Conservation (phyloP, 495 filamentous ascomycete species). For the Rhypophila decipiens region DNA sequence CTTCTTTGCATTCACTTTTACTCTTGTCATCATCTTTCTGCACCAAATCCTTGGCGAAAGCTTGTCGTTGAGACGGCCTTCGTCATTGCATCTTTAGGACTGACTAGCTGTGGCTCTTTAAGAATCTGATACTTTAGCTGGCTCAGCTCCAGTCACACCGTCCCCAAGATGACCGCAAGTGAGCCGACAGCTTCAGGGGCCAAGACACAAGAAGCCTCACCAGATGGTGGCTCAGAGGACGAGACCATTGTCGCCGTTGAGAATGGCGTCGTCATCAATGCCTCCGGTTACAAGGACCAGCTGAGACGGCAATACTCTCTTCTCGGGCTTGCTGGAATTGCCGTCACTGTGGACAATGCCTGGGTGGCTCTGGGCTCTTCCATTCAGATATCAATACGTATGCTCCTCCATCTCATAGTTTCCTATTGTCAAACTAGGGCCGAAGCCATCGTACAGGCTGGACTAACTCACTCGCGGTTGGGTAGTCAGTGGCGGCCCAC, state of each 20-base stretch:
- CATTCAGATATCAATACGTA: slow-evolving; percentile 48
- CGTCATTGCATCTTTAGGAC: too few species aligned
- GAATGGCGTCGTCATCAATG: slow-evolving; percentile 40
- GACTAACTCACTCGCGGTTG: slow-evolving; percentile 1
- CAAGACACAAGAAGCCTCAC: neutral
- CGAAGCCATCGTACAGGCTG: neutral
- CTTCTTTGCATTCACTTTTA: too few species aligned
- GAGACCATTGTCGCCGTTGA: slow-evolving; percentile 31
- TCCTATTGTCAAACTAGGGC: neutral
- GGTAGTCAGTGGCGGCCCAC: slow-evolving; percentile 50
- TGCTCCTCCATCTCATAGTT: slow-evolving; percentile 5
- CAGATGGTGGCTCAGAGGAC: slow-evolving; percentile 19
- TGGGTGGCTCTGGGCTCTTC: slow-evolving; percentile 51
- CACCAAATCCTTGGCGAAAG: too few species aligned
- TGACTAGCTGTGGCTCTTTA: too few species aligned
- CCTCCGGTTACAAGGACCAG: slow-evolving; percentile 51
- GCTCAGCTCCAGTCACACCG: too few species aligned
- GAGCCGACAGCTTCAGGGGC: too few species aligned
- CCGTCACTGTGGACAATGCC: slow-evolving; percentile 48
- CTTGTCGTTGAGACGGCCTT: too few species aligned
- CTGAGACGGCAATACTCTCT: slow-evolving; percentile 51
- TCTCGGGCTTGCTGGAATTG: slow-evolving; percentile 44
- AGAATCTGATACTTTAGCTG: too few species aligned
- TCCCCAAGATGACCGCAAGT: too few species aligned
- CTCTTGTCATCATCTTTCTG: too few species aligned